phyloP scores from a whole-genome alignment of 352 stramenopile species.

The Halophytophthora batemanensis region DNA sequence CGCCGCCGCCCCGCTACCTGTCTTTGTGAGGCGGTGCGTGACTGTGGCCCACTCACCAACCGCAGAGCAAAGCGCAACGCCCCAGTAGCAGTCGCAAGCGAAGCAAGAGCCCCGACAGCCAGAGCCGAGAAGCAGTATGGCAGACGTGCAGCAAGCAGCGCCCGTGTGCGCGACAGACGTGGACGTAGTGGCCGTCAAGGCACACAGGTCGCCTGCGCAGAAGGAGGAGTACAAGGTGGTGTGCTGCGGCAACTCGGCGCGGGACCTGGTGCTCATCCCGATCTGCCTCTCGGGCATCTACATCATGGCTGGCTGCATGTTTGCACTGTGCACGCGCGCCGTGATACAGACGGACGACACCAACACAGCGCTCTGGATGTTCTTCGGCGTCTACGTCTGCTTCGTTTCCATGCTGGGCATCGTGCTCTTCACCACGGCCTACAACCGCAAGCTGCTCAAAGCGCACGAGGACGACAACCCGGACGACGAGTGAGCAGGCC shows the following conservation, averaged over 20 bases:
- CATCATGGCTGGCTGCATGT: slow-evolving; percentile 58
- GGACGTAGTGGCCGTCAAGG: slow-evolving; percentile 48
- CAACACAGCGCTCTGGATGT: slow-evolving; percentile 73
- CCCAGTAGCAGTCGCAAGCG: no score
- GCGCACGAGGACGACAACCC: slow-evolving; percentile 37
- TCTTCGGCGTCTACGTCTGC: slow-evolving; percentile 69
- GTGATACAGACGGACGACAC: slow-evolving; percentile 79
- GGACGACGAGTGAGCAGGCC: slow-evolving; percentile 14
- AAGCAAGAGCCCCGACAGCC: no score
- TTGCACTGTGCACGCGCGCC: slow-evolving; percentile 64
- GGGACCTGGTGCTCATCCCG: slow-evolving; percentile 71
- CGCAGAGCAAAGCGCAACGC: no score
- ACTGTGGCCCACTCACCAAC: no score
- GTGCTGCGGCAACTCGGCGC: slow-evolving; percentile 73
- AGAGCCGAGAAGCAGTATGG: slow-evolving; percentile 9
- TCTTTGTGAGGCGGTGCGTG: no score
- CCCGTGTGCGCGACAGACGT: slow-evolving; percentile 33
- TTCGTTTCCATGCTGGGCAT: slow-evolving; percentile 63
- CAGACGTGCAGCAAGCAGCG: slow-evolving; percentile 9
- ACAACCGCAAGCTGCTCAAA: slow-evolving; percentile 62
- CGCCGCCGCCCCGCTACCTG: no score
- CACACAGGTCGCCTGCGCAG: slow-evolving; percentile 34
- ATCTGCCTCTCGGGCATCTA: slow-evolving; percentile 60
- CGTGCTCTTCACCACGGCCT: slow-evolving; percentile 57
- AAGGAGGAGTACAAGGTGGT: slow-evolving; percentile 39